phyloP scores from a whole-genome alignment of 441 rosid genomes.

The Dalechampia spathulata region DNA sequence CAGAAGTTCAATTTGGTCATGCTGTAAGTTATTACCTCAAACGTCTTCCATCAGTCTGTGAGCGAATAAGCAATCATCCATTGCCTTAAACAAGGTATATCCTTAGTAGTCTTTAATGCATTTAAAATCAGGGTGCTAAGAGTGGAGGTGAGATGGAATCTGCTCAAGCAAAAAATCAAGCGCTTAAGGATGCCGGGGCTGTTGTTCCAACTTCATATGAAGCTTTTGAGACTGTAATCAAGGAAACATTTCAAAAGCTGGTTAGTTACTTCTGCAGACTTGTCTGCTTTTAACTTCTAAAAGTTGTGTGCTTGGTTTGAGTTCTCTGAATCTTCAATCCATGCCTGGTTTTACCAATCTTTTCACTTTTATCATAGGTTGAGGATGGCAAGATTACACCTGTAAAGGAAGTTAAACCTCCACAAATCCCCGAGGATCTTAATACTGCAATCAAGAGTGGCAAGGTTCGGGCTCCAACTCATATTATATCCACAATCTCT shows the following conservation, averaged over 20 bases:
- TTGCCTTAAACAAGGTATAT: neutral
- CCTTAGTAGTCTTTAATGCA: conserved; percentile 13
- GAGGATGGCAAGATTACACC: conserved; percentile 67
- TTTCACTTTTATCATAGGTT: too few relatives aligned
- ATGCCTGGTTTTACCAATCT: neutral
- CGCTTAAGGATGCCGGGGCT: conserved; percentile 81
- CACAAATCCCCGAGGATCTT: conserved; percentile 95
- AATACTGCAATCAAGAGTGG: conserved; percentile 86
- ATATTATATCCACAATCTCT: conserved; percentile 88
- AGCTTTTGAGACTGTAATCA: conserved; percentile 64
- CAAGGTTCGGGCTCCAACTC: conserved; percentile 95
- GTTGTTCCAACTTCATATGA: conserved; percentile 89
- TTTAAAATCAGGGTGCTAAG: conserved; percentile 86
- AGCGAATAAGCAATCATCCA: neutral
- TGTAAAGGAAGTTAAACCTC: conserved; percentile 71
- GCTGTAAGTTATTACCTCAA: conserved; percentile 59
- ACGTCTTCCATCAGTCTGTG: conserved; percentile 12
- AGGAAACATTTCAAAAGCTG: conserved; percentile 84
- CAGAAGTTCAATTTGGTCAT: conserved; percentile 97
- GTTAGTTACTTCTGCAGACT: conserved; percentile 31
- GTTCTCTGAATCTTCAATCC: conserved; percentile 7
- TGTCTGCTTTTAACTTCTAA: neutral
- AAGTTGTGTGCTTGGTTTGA: too few relatives aligned
- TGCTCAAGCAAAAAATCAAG: conserved; percentile 97
- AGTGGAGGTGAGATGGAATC: conserved; percentile 99